phyloP scores from a whole-genome alignment of 805 yeast species.

The Isabelozyma gotoi region DNA sequence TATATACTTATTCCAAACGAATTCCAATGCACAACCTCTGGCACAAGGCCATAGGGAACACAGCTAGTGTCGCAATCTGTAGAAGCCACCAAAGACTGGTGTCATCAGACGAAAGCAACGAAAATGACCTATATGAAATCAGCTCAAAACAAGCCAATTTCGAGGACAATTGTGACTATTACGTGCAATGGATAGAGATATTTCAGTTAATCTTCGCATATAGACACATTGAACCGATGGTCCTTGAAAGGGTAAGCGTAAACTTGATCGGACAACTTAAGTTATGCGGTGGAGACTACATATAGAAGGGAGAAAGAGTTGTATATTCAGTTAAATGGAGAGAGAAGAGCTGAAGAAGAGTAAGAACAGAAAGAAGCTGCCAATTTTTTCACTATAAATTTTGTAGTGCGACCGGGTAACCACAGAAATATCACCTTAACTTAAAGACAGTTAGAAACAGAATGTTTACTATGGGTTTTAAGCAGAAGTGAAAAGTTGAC shows the following conservation, averaged over 20 bases:
- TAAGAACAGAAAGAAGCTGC: neutral
- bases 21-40: neutral
- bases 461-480: too few species aligned
- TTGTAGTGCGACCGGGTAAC: neutral
- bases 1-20: neutral
- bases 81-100: neutral
- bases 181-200: constrained; percentile 3
- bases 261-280: constrained; percentile 45
- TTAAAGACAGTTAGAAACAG: too few species aligned
- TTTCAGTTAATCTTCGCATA: constrained; percentile 39
- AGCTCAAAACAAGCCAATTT: neutral
- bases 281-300: constrained; percentile 32
- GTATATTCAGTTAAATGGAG: neutral
- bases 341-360: neutral
- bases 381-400: neutral
- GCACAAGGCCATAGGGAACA: neutral
- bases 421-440: neutral
- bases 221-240: constrained; percentile 50
- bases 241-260: constrained; percentile 25
- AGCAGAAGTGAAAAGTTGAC: too few species aligned
- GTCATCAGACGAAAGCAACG: neutral
- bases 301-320: neutral
- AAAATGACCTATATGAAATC: neutral
- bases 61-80: neutral
- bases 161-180: neutral